These are phyloP conservation scores for Agrocybe chaxingu DNA, from an alignment of 768 basidiomycete species.

Conservation along the genomic window DNA sequence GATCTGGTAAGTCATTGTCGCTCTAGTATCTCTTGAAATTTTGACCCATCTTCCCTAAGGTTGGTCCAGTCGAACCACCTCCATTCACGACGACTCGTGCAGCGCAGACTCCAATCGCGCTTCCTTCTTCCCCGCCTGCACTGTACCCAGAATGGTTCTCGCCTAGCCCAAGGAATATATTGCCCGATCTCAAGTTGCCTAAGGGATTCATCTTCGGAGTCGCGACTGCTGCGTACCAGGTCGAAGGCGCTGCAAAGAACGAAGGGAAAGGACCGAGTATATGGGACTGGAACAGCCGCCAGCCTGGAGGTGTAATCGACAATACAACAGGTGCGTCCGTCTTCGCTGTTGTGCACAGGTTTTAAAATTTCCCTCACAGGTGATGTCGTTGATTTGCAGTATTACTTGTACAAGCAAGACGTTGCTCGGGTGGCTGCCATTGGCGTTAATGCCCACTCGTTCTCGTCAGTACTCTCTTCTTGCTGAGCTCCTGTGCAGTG, in stretches of 20 bases:
- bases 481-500: not conserved
- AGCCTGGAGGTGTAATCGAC: constrained; percentile 37
- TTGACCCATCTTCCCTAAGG: constrained; percentile 20
- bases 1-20: constrained; percentile 27
- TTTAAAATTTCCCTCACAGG: constrained; percentile 21
- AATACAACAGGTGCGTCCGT: constrained; percentile 36
- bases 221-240: constrained; percentile 51
- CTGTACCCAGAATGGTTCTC: constrained; percentile 47
- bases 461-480: constrained; percentile 33
- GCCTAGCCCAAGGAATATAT: constrained; percentile 38
- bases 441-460: constrained; percentile 50
- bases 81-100: constrained; percentile 44
- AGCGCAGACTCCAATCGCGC: constrained; percentile 31
- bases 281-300: constrained; percentile 50
- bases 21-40: not conserved
- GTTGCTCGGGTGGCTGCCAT: constrained; percentile 45
- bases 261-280: constrained; percentile 46
- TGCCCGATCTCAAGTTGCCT: constrained; percentile 43
- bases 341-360: not conserved
- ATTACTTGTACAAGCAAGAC: constrained; percentile 53
- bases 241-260: constrained; percentile 48
- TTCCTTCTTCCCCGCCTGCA: constrained; percentile 41
- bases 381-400: constrained; percentile 46
- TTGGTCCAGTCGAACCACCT: constrained; percentile 39
- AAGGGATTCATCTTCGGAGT: constrained; percentile 49